These are phyloP conservation scores for Solanum hybrid DNA, from an alignment of 305 asterid genomes.

Conservation along the genomic window DNA sequence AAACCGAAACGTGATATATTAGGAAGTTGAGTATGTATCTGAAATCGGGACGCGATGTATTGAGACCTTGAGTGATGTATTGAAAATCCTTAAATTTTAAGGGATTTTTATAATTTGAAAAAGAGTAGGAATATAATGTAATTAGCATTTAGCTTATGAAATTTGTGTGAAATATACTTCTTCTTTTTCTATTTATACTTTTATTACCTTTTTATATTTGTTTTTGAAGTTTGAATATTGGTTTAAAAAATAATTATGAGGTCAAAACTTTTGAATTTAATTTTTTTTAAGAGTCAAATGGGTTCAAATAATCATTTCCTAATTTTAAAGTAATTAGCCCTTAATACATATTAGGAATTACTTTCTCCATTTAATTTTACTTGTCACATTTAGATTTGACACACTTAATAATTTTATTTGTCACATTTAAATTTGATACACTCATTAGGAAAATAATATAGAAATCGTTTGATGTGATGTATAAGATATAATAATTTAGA, in stretches of 20 bases:
- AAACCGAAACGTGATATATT: too few species aligned
- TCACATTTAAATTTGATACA: too few species aligned
- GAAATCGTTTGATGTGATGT: accelerated
- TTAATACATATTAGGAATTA: neutral
- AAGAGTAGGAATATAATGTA: too few species aligned
- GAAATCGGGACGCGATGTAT: too few species aligned
- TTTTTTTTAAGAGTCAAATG: neutral
- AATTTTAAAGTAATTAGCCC: neutral
- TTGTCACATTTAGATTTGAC: neutral
- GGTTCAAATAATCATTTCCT: neutral
- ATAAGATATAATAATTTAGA: too few species aligned
- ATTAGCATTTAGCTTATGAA: neutral
- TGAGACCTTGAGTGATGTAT: too few species aligned
- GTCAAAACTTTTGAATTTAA: neutral
- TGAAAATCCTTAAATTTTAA: neutral
- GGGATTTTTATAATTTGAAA: neutral
- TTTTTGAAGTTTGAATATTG: neutral
- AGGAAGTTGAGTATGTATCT: too few species aligned
- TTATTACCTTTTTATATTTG: neutral
- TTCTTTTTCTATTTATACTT: neutral
- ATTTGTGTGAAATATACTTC: neutral
- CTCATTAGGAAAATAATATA: too few species aligned
- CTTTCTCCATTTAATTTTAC: neutral
- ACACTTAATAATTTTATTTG: too few species aligned
- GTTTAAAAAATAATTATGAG: neutral